A percentile compares a stretch with the other conserved stretches of the same genome.
These are phyloP conservation scores for Starmerella gropengiesseri DNA, from an alignment of 805 yeast species.

Conservation along the genomic window DNA sequence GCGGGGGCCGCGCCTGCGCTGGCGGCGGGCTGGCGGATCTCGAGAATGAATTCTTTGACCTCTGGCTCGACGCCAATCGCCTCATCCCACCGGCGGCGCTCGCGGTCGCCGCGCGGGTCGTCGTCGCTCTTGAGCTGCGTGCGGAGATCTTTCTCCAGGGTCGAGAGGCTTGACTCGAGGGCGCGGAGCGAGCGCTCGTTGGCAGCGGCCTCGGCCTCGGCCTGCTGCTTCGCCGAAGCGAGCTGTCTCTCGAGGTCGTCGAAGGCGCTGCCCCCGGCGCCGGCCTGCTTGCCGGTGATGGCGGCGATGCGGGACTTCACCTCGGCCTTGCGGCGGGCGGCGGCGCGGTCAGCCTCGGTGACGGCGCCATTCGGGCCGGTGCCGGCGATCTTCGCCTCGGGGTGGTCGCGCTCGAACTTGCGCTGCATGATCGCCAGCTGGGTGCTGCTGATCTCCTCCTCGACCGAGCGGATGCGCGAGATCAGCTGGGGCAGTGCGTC, in stretches of 20 bases:
- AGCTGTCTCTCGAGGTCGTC: slow-evolving; percentile 47
- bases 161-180: slow-evolving; percentile 58
- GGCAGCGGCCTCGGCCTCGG: slow-evolving; percentile 43
- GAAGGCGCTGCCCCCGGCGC: slow-evolving; percentile 32
- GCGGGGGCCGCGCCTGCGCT: background rate
- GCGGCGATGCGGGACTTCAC: slow-evolving; percentile 85
- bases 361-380: slow-evolving; percentile 80
- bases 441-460: slow-evolving; percentile 54
- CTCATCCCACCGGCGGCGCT: slow-evolving; percentile 64
- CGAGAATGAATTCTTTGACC: slow-evolving; percentile 51
- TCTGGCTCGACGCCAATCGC: slow-evolving; percentile 68
- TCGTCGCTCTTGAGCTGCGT: slow-evolving; percentile 31
- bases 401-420: slow-evolving; percentile 48
- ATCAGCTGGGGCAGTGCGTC: slow-evolving; percentile 66
- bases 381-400: slow-evolving; percentile 61
- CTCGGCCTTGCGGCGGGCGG: slow-evolving; percentile 67
- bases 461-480: slow-evolving; percentile 49
- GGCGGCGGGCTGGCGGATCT: slow-evolving; percentile 32
- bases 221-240: slow-evolving; percentile 40
- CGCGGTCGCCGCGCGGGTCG: slow-evolving; percentile 32
- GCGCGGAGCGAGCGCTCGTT: slow-evolving; percentile 57
- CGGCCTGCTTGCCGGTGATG: slow-evolving; percentile 62
- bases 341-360: slow-evolving; percentile 71
- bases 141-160: slow-evolving; percentile 44
- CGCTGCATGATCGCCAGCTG: slow-evolving; percentile 55